phyloP scores from a whole-genome alignment of 2,329 filamentous ascomycete genomes.

The Coniochaeta sp. region DNA sequence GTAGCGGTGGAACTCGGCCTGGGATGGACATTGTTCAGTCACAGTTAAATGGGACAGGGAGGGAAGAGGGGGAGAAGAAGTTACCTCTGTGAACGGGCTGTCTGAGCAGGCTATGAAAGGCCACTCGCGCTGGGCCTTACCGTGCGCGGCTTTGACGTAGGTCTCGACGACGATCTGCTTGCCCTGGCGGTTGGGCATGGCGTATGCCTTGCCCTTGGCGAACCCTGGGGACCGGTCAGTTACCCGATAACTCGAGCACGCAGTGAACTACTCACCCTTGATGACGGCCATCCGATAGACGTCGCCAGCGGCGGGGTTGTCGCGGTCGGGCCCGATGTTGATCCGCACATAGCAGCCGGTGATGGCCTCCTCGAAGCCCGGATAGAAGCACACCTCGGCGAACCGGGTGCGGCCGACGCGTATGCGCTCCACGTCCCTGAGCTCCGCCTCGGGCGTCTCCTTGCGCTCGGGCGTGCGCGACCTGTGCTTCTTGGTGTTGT shows the following conservation, averaged over 20 bases:
- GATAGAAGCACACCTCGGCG: conserved; percentile 86
- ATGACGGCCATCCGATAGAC: conserved; percentile 86
- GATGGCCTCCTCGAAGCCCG: conserved; percentile 76
- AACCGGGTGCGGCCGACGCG: conserved; percentile 82
- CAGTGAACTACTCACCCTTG: conserved; percentile 52
- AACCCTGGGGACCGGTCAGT: conserved; percentile 49
- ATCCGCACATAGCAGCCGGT: conserved; percentile 80
- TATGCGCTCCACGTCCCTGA: conserved; percentile 78
- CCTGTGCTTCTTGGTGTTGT: conserved; percentile 39
- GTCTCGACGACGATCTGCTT: conserved; percentile 77
- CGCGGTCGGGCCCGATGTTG: conserved; percentile 64
- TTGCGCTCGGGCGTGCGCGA: conserved; percentile 49
- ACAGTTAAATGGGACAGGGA: conserved; percentile 1
- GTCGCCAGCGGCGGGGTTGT: conserved; percentile 54
- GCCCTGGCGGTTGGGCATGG: conserved; percentile 66
- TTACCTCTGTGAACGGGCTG: conserved; percentile 71
- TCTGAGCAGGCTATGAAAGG: conserved; percentile 91
- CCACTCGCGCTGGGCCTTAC: conserved; percentile 76
- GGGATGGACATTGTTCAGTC: conserved; percentile 18
- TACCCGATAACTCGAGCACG: not conserved
- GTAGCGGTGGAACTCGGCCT: conserved; percentile 78
- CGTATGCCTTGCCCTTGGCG: conserved; percentile 71
- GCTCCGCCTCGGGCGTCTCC: conserved; percentile 57
- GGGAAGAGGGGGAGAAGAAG: conserved; percentile 15
- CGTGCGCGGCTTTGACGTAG: conserved; percentile 75